Evolutionary conservation across 208 protist genomes (phyloP), one percentile per base, ranked within the genome.

Genomic region (Herpetomonas tarakana): DNA sequence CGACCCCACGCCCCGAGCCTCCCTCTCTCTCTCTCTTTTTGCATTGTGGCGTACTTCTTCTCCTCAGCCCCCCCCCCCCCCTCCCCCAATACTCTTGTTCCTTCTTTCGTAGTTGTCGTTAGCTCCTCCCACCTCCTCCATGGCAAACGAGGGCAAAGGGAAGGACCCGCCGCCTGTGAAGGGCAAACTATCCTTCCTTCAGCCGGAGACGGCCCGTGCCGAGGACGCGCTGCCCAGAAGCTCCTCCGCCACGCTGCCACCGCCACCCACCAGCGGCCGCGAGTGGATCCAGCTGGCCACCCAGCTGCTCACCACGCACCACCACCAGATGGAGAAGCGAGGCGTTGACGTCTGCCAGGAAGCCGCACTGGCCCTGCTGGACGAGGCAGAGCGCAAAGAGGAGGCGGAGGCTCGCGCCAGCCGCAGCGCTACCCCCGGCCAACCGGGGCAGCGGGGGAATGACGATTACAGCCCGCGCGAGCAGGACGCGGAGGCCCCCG

Each of bases 281-380:
- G 74, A 81, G 31, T 86, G 66, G 76, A 35, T 78, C 35, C 68
- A 78, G 38, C 46, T 78, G 25, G 57, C 69, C 29, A 72, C 77
- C 22, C 69, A 74, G 16, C 74, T 81, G 6, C 67, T 90, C 3
- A 67, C 72, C 47, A 9, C 55, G 16, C 29, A 30, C 25, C 47
- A 53, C 50, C 65, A 47, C 52, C 57, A 52, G 18, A 31, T 55
- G 31, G 65, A 52, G 50, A 51, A 73, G 31, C 79, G 77, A 21
- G 45, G 76, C 16, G 28, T 87, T 18, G 50, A 59, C 22, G 61
- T 87, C 59, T 76, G 81, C 44, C 78, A 85, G 52, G 77, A 85
- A 27, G 77, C 74, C 0, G 79, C 79, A 0, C 52, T 45, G 22
- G 57, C 65, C 29, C 57, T 91, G 27, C 53, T 90, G 22, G 83